Evolutionary conservation across 305 asterid genomes (phyloP).

Genomic region (Salvia sclarea): DNA sequence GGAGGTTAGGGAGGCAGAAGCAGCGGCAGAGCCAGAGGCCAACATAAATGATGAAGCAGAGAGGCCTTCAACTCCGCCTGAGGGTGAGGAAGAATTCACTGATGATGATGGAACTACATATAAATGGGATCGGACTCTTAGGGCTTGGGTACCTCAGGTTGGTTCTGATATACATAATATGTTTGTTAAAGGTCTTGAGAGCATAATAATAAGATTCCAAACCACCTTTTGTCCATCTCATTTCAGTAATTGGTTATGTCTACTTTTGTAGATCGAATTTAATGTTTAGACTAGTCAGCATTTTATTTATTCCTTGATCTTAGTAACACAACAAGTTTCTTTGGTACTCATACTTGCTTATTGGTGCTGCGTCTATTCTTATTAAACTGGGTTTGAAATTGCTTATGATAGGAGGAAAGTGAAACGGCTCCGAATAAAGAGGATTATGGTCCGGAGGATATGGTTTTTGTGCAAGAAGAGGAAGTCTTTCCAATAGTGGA

Average conservation of each 20-base stretch:
- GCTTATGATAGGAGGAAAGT: slow-evolving; percentile 59
- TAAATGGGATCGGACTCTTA: slow-evolving; percentile 81
- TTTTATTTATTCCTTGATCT: slow-evolving; percentile 6
- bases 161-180: slow-evolving; percentile 21
- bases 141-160: slow-evolving; percentile 97
- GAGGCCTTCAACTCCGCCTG: slow-evolving; percentile 90
- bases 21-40: slow-evolving; percentile 50
- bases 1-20: slow-evolving; percentile 83
- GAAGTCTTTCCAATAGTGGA: slow-evolving; percentile 63
- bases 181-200: background rate
- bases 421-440: slow-evolving; percentile 39
- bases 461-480: slow-evolving; percentile 74
- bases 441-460: slow-evolving; percentile 59
- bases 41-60: slow-evolving; percentile 53
- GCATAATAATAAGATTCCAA: background rate
- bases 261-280: slow-evolving; percentile 9
- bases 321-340: background rate
- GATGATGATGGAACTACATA: slow-evolving; percentile 95
- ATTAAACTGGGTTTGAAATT: slow-evolving; percentile 23
- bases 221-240: slow-evolving; percentile 2
- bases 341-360: background rate
- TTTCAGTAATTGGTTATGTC: background rate
- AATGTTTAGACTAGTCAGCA: background rate
- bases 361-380: slow-evolving; percentile 30
- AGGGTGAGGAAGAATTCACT: slow-evolving; percentile 90